Conservation (phyloP, 192 early-diverging fungal species). For the Coemansia sp. region DNA sequence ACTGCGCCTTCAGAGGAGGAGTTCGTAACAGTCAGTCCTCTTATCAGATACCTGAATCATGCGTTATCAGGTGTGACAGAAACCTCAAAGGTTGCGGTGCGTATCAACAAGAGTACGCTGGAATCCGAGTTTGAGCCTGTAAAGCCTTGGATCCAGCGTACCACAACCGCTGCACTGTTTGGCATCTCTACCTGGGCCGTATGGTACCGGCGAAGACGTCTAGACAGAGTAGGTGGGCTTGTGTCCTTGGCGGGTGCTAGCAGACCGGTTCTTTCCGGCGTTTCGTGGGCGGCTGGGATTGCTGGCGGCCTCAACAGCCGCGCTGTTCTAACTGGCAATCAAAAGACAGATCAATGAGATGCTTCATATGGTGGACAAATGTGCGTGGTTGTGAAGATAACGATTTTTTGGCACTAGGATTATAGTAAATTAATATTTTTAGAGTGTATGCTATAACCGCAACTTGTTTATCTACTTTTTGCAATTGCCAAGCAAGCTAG, state of each 20-base stretch:
- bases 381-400: too few relatives aligned
- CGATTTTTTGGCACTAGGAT: too few relatives aligned
- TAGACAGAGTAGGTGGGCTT: slow-evolving; percentile 29
- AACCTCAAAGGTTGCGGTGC: slow-evolving; percentile 31
- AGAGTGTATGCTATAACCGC: neutral
- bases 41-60: slow-evolving; percentile 36
- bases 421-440: neutral
- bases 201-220: slow-evolving; percentile 37
- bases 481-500: too few relatives aligned
- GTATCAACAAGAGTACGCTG: slow-evolving; percentile 24
- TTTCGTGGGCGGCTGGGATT: slow-evolving; percentile 41
- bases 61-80: slow-evolving; percentile 46
- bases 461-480: too few relatives aligned
- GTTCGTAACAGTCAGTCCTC: slow-evolving; percentile 22
- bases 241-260: slow-evolving; percentile 50
- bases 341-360: neutral
- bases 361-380: neutral
- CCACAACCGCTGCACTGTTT: slow-evolving; percentile 19
- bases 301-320: slow-evolving; percentile 35
- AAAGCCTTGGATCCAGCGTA: slow-evolving; percentile 28
- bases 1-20: neutral
- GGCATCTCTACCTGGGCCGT: slow-evolving; percentile 24
- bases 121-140: slow-evolving; percentile 45
- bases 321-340: slow-evolving; percentile 1
- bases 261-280: slow-evolving; percentile 34